Conservation (phyloP, 163 green algal genomes). For the Chloromonas sp. region DNA sequence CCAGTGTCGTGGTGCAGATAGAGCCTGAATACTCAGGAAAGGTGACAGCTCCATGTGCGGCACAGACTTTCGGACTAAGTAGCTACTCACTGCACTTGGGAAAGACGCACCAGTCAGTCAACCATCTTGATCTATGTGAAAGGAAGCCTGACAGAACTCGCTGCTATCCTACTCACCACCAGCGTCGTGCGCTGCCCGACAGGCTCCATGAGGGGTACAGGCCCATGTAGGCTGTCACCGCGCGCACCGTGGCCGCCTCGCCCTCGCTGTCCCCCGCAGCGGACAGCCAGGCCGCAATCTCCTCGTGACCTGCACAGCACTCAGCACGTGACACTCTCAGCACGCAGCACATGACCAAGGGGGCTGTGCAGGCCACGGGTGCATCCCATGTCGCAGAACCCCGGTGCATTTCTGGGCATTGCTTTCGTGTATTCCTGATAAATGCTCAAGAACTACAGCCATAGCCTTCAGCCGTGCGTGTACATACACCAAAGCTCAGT, state of each 20-base stretch:
- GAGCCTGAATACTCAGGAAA: too few species aligned
- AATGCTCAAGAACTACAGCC: neutral
- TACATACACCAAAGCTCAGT: neutral
- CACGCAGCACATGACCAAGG: too few species aligned
- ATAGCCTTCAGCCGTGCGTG: neutral
- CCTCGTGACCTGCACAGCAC: constrained; percentile 6
- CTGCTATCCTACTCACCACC: constrained; percentile 2
- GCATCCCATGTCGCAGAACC: neutral
- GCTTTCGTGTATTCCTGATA: neutral
- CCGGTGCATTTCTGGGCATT: neutral
- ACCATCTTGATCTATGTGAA: too few species aligned
- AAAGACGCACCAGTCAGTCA: too few species aligned
- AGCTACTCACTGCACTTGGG: too few species aligned
- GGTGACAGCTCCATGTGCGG: too few species aligned
- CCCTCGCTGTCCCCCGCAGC: neutral
- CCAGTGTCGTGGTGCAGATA: too few species aligned
- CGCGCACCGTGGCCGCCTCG: constrained; percentile 5
- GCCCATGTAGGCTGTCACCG: constrained; percentile 7
- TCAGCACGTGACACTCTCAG: neutral
- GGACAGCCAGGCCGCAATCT: constrained; percentile 14
- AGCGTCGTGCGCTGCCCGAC: constrained; percentile 9
- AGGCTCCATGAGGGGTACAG: constrained; percentile 7
- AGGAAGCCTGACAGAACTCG: too few species aligned
- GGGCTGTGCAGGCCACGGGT: too few species aligned
- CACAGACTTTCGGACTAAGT: too few species aligned